phyloP scores from a whole-genome alignment of 2,329 filamentous ascomycete genomes.

The Apiospora koreana region DNA sequence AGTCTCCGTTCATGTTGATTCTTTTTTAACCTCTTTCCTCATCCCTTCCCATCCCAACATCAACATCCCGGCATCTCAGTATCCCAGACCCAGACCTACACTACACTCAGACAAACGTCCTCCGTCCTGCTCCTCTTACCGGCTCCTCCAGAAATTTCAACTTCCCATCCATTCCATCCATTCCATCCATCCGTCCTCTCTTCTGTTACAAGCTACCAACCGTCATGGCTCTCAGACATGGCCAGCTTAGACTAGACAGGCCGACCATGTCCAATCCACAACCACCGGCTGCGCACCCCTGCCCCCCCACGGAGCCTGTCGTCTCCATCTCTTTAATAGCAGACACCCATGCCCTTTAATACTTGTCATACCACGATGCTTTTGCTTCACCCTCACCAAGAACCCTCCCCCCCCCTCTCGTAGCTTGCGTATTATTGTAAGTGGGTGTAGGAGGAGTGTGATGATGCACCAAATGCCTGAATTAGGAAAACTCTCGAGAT shows the following conservation, averaged over 20 bases:
- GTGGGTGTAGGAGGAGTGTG: slow-evolving; percentile 8
- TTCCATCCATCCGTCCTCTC: neutral
- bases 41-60: slow-evolving; percentile 1
- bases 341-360: slow-evolving; percentile 7
- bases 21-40: neutral
- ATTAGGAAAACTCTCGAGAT: slow-evolving; percentile 6
- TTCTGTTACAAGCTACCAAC: slow-evolving; percentile 12
- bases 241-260: slow-evolving; percentile 14
- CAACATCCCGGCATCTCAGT: no score
- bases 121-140: neutral
- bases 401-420: neutral
- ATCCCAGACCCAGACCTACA: slow-evolving; percentile 5
- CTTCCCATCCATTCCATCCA: slow-evolving; percentile 9
- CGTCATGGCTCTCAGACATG: slow-evolving; percentile 30
- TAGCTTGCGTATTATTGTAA: slow-evolving; percentile 4
- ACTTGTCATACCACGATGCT: slow-evolving; percentile 9
- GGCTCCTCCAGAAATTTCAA: slow-evolving; percentile 12
- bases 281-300: slow-evolving; percentile 4
- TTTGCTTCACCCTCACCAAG: neutral
- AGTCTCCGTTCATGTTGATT: neutral
- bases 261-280: slow-evolving; percentile 8
- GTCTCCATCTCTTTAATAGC: slow-evolving; percentile 12
- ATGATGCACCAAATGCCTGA: slow-evolving; percentile 3
- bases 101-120: slow-evolving; percentile 5
- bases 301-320: slow-evolving; percentile 6